Base-by-base conservation (phyloP, 495 filamentous ascomycete species). In the Umbilicaria muhlenbergii region DNA sequence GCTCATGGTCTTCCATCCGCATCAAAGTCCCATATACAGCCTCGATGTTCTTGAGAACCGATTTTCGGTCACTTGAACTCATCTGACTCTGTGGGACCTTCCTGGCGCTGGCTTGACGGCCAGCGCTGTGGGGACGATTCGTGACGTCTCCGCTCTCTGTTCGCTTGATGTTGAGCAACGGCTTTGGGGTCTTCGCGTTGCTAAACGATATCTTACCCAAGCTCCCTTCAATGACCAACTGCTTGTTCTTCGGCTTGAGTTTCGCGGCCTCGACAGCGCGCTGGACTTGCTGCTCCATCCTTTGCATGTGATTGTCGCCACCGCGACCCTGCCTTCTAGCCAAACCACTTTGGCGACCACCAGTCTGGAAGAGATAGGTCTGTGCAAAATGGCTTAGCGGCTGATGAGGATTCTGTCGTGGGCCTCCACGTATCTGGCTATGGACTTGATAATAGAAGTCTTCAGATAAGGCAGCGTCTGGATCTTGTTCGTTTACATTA, bases 381-480 rank as follows among this genome's bases (percentile, higher is more conserved):
- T 99, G 91, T 2, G 91, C 92, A 58, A 99, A 95, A 55, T 93
- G 88, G 56, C 80, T 92, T 14, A 93, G 67, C 0, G 92, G 92
- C 52, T 95, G 89, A 42, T 81, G 80, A 11, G 89, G 89, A 51
- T 87, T 82, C 47, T 87, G 83, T 35, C 88, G 73, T 13, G 84
- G 79, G 14, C 84, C 82, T 18, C 84, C 86, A 32, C 87, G 84
- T 49, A 99, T 92, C 49, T 94, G 87, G 51, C 76, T 86, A 53
- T 89, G 86, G 24, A 99, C 91, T 53, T 95, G 92, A 53, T 95
- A 99, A 60, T 99, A 99, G 58, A 99, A 99, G 58, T 99, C 91
- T 51, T 96, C 91, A 2, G 78, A 66, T 15, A 94, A 61, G 6
- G 81, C 77, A 42, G 83, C 77, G 51, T 94, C 87, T 0, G 78